phyloP scores from a whole-genome alignment of 2,329 filamentous ascomycete genomes.

The Cadophora luteo-olivacea region DNA sequence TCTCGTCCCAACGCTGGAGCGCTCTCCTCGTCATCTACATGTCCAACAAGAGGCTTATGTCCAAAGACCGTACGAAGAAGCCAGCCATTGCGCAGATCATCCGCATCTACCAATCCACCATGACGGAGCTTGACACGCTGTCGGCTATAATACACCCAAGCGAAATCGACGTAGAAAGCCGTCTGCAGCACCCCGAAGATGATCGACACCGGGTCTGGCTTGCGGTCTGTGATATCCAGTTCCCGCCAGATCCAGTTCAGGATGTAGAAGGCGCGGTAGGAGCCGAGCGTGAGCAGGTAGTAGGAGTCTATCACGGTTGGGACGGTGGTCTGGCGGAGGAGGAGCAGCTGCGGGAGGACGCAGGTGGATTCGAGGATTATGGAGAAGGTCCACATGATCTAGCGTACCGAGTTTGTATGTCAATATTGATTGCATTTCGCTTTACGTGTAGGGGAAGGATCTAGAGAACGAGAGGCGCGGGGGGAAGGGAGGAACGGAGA shows the following conservation, averaged over 20 bases:
- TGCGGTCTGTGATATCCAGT: slow-evolving; percentile 63
- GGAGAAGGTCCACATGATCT: slow-evolving; percentile 88
- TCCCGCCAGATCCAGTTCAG: slow-evolving; percentile 86
- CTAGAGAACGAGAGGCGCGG: too few relatives aligned
- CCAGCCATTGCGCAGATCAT: slow-evolving; percentile 87
- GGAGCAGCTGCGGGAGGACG: slow-evolving; percentile 87
- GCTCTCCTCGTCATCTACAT: slow-evolving; percentile 38
- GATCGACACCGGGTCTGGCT: slow-evolving; percentile 75
- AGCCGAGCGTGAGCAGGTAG: slow-evolving; percentile 86
- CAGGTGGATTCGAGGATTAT: slow-evolving; percentile 91
- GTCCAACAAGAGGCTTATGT: slow-evolving; percentile 61
- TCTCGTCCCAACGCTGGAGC: slow-evolving; percentile 28
- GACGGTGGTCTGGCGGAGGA: slow-evolving; percentile 92
- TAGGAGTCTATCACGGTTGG: slow-evolving; percentile 97
- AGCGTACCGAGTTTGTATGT: slow-evolving; percentile 46
- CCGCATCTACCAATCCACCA: slow-evolving; percentile 87
- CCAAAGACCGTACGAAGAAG: slow-evolving; percentile 81
- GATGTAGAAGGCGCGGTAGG: slow-evolving; percentile 88
- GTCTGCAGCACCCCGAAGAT: slow-evolving; percentile 92
- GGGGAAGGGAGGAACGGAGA: background rate
- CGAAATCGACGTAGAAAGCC: slow-evolving; percentile 89
- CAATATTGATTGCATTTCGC: background rate
- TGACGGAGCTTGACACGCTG: slow-evolving; percentile 92
- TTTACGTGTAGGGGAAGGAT: too few relatives aligned
- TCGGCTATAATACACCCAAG: slow-evolving; percentile 94